A percentile compares a stretch with the other conserved stretches of the same genome.
These are phyloP conservation scores for Eragrostis tef DNA, from an alignment of 202 grass and related monocot genomes.

Conservation along the genomic window DNA sequence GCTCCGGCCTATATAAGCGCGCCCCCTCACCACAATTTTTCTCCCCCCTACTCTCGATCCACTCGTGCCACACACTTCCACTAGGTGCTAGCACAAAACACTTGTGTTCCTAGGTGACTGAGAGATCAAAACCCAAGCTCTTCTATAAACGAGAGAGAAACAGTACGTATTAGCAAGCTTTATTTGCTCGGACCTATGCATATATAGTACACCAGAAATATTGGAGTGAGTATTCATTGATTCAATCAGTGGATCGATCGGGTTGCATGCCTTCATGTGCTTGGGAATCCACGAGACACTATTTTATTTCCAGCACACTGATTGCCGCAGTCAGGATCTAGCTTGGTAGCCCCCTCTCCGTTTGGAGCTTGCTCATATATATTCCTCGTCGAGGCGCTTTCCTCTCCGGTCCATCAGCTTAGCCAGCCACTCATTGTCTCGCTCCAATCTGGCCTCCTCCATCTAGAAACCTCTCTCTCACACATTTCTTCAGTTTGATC, in stretches of 20 bases:
- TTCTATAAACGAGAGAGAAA: neutral
- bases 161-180: neutral
- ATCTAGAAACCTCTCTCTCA: neutral
- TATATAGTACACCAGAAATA: neutral
- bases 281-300: constrained; percentile 40
- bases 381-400: neutral
- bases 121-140: neutral
- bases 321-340: constrained; percentile 35
- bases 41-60: constrained; percentile 32
- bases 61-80: neutral
- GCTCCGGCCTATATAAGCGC: constrained; percentile 40
- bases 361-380: constrained; percentile 24
- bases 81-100: no score
- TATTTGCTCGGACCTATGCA: neutral
- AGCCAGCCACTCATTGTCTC: neutral
- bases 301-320: constrained; percentile 46
- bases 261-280: constrained; percentile 48
- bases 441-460: neutral
- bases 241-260: constrained; percentile 1
- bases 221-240: neutral
- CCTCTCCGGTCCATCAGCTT: neutral
- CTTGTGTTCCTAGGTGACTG: neutral
- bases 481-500: neutral
- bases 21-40: constrained; percentile 38
- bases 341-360: neutral